Base-by-base conservation (phyloP, 2,329 filamentous ascomycete species). In the Ilyonectria destructans region DNA sequence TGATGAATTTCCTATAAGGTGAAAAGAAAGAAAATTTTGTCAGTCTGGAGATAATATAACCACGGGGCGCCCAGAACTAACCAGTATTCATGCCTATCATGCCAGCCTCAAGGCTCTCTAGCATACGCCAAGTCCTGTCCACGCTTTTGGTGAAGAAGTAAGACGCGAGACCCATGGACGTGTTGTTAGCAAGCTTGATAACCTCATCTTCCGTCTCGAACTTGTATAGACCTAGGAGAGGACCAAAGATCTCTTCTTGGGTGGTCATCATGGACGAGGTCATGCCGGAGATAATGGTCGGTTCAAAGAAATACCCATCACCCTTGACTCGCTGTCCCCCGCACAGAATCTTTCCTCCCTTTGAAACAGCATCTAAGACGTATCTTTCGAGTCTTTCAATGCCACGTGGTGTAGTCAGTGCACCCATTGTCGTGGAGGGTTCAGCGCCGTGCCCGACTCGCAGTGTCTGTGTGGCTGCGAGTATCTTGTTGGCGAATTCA, bases 401-500 rank as follows among this genome's bases (percentile, higher is more conserved):
- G 17, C 71, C 77, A 5, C 70, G 52, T 5, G 69, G 62, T 13
- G 74, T 78, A 4, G 74, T 77, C 29, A 80, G 52, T 0, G 78
- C 75, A 0, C 79, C 79, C 26, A 78, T 49, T 4, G 74, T 79
- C 8, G 75, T 75, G 4, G 60, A 59, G 7, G 65, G 8, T 8
- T 64, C 69, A 43, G 70, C 40, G 31, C 68, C 68, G 21, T 69
- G 62, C 3, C 68, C 68, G 21, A 59, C 60, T 2, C 45, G 35
- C 9, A 65, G 40, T 29, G 62, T n/a, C 9, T 31, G 29, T 15
- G 68, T 68, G 46, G 29, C 58, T 1, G 57, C 54, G 4, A 68
- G 46, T 9, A 66, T 12, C 58, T 43, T 31, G 10, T 86, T 84
- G 57, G 95, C 81, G 82, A 95, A 95, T 85, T 93, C 90, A 60